A percentile compares a stretch with the other conserved stretches of the same genome.
These are phyloP conservation scores for Penicillium sp. DNA, from an alignment of 2,329 filamentous ascomycete genomes.

Conservation along the genomic window DNA sequence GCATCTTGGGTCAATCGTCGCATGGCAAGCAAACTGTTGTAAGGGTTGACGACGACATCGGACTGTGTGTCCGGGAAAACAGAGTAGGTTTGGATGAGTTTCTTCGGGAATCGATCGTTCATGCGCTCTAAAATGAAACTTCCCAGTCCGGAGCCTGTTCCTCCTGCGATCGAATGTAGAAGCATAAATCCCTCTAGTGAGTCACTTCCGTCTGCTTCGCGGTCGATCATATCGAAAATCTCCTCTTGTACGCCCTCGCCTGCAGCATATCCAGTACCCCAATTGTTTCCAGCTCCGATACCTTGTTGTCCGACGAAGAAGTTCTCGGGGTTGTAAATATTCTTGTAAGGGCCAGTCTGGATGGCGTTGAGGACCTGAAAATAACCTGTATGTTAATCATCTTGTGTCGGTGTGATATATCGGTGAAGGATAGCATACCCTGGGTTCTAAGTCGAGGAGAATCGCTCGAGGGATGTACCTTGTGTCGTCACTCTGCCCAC, in stretches of 20 bases:
- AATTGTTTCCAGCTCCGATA: slow-evolving; percentile 93
- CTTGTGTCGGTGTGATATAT: background rate
- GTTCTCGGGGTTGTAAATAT: slow-evolving; percentile 99
- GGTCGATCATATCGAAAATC: slow-evolving; percentile 98
- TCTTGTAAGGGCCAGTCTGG: slow-evolving; percentile 89
- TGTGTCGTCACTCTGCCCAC: slow-evolving; percentile 84
- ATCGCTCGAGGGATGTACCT: slow-evolving; percentile 97
- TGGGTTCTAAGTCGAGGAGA: slow-evolving; percentile 88
- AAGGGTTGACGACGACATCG: slow-evolving; percentile 95
- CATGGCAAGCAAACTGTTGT: slow-evolving; percentile 94
- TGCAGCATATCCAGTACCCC: slow-evolving; percentile 93
- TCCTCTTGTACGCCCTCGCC: slow-evolving; percentile 92
- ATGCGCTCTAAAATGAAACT: slow-evolving; percentile 92
- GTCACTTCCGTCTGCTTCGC: slow-evolving; percentile 96
- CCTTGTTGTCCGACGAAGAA: slow-evolving; percentile 96
- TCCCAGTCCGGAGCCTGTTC: slow-evolving; percentile 92
- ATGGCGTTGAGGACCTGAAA: slow-evolving; percentile 82
- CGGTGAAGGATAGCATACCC: slow-evolving; percentile 52
- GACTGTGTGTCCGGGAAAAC: slow-evolving; percentile 93
- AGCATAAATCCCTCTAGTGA: slow-evolving; percentile 99
- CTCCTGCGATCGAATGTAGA: slow-evolving; percentile 94
- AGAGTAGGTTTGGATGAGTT: slow-evolving; percentile 98
- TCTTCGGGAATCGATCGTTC: slow-evolving; percentile 97
- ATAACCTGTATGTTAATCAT: slow-evolving; percentile 8
- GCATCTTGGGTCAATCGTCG: slow-evolving; percentile 90